Percentiles rank a stretch among this genome's conserved stretches.
These are phyloP conservation scores for Globisporangium middletonii DNA, from an alignment of 352 stramenopile species.

Conservation along the genomic window DNA sequence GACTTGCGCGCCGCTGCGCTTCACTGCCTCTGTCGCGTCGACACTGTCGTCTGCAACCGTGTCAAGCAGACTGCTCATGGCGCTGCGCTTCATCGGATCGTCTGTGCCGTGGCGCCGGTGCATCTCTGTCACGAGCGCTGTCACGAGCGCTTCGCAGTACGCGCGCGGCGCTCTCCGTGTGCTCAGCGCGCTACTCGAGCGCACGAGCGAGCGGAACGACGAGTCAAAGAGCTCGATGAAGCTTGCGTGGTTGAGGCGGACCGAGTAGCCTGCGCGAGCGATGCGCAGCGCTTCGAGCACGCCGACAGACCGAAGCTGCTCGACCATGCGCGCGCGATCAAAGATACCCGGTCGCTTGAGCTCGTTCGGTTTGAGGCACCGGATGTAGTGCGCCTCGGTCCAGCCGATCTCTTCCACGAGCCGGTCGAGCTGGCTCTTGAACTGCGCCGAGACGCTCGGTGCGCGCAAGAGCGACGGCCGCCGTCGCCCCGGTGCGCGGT, in stretches of 20 bases:
- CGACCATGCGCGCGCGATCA: conserved; percentile 87
- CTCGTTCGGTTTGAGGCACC: conserved; percentile 99
- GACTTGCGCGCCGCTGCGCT: conserved; percentile 43
- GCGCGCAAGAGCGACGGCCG: conserved; percentile 52
- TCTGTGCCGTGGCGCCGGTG: conserved; percentile 2
- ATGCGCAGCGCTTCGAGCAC: conserved; percentile 96
- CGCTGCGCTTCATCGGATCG: not conserved
- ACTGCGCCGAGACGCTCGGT: conserved; percentile 87
- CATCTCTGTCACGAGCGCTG: conserved; percentile 6
- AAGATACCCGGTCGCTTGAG: conserved; percentile 59
- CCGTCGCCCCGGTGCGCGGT: conserved; percentile 21
- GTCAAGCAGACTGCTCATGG: conserved; percentile 5
- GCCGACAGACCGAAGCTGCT: conserved; percentile 96
- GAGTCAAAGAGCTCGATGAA: conserved; percentile 84
- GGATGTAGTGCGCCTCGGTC: conserved; percentile 97
- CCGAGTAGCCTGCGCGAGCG: conserved; percentile 93
- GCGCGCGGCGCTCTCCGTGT: conserved; percentile 24
- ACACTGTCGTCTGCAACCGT: not conserved
- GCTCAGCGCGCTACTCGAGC: conserved; percentile 6
- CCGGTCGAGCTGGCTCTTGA: conserved; percentile 90
- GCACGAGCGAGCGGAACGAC: conserved; percentile 43
- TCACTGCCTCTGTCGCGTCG: conserved; percentile 1
- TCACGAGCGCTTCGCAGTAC: conserved; percentile 8
- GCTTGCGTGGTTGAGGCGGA: conserved; percentile 88
- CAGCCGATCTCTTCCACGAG: conserved; percentile 93